Conservation (phyloP, 2,329 filamentous ascomycete species). For the Sporothrix dimorphospora region DNA sequence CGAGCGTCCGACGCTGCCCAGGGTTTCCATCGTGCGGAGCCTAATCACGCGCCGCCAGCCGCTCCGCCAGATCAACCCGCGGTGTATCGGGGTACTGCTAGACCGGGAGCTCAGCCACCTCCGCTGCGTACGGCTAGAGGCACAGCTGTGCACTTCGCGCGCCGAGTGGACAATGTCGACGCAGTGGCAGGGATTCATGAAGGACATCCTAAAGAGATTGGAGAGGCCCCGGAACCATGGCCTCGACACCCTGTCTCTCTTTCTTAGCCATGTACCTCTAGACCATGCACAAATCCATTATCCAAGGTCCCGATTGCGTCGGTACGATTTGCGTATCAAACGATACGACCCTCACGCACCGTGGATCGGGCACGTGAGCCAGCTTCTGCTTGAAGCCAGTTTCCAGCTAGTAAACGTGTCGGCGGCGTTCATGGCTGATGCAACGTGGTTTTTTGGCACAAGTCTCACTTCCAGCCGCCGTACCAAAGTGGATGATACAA, state of each 20-base stretch:
- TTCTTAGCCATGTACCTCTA: background rate
- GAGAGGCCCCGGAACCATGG: too few relatives aligned
- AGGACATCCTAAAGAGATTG: background rate
- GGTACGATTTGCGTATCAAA: too few relatives aligned
- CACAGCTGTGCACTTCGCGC: background rate
- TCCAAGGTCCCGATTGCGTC: too few relatives aligned
- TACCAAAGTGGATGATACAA: too few relatives aligned
- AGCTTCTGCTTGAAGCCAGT: background rate
- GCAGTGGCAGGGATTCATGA: background rate
- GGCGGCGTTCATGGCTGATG: background rate
- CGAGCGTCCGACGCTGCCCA: background rate
- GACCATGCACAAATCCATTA: too few relatives aligned
- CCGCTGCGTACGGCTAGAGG: background rate
- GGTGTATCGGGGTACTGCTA: background rate
- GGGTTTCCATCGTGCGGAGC: background rate
- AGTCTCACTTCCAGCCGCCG: background rate
- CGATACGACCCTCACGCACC: background rate
- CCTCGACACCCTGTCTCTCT: background rate
- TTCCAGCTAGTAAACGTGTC: background rate
- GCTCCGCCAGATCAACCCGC: background rate
- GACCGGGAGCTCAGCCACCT: background rate
- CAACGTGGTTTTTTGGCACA: background rate
- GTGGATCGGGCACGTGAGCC: background rate
- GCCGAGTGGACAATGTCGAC: background rate
- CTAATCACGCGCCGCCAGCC: background rate